These are phyloP conservation scores for Lolium perenne DNA, from an alignment of 176 grass and related monocot genomes.

Conservation along the genomic window DNA sequence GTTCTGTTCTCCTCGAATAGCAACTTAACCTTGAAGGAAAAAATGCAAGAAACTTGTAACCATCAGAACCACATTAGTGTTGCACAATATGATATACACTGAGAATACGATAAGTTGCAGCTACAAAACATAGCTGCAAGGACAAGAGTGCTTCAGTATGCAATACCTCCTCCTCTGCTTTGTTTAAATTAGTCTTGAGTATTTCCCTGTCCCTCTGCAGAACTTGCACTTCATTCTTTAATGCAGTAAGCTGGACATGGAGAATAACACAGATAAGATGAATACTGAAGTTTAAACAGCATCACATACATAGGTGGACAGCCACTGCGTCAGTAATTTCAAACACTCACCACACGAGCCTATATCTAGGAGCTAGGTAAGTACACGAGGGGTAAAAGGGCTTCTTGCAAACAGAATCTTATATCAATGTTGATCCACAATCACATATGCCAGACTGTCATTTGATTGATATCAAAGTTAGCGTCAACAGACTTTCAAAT, in stretches of 20 bases:
- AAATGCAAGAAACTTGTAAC: not conserved
- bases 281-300: not conserved
- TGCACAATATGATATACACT: not conserved
- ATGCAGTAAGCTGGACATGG: conserved; percentile 41
- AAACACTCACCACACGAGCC: not conserved
- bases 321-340: not conserved
- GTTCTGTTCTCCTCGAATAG: conserved; percentile 75
- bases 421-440: not conserved
- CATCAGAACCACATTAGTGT: not conserved
- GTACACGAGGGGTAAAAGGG: not conserved
- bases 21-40: conserved; percentile 55
- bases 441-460: not conserved
- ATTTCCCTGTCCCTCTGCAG: conserved; percentile 75
- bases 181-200: conserved; percentile 65
- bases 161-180: conserved; percentile 83
- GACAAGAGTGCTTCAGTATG: not conserved
- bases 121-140: not conserved
- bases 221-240: conserved; percentile 54
- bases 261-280: not conserved
- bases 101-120: not conserved
- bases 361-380: not conserved
- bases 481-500: not conserved
- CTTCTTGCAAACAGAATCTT: not conserved
- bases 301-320: not conserved
- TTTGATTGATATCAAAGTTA: not conserved